Evolutionary conservation across 148 eudicot genomes (phyloP).

Genomic region (Vaccinium corymbosum): DNA sequence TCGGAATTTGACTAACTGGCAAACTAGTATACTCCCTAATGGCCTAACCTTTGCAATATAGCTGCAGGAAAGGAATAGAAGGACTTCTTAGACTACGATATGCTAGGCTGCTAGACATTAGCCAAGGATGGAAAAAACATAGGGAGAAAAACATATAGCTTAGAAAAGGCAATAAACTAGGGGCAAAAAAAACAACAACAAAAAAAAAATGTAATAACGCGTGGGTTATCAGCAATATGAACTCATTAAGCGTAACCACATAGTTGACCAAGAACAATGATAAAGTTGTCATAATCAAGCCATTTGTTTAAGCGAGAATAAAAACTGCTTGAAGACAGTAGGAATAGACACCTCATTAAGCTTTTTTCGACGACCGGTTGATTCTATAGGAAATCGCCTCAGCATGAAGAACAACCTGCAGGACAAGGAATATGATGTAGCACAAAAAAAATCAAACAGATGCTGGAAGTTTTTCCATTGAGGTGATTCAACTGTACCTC

Average conservation of each 20-base stretch:
- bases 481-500: conserved; percentile 32
- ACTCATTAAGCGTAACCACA: not conserved
- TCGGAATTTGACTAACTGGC: not conserved
- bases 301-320: not conserved
- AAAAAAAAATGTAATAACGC: not conserved
- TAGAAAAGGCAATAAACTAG: not conserved
- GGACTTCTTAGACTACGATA: not conserved
- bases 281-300: not conserved
- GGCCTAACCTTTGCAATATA: not conserved
- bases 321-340: not conserved
- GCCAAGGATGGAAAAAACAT: not conserved
- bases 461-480: not conserved
- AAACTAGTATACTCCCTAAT: not conserved
- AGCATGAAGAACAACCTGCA: conserved; percentile 60
- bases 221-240: not conserved
- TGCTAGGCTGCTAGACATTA: not conserved
- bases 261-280: not conserved
- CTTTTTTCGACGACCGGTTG: conserved; percentile 63
- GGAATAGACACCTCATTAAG: conserved; percentile 48
- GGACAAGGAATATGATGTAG: conserved; percentile 1
- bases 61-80: not conserved
- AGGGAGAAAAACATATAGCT: not conserved
- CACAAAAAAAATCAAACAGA: not conserved
- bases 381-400: conserved; percentile 63
- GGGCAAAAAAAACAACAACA: not conserved